Evolutionary conservation across 2,329 filamentous ascomycete genomes (phyloP).

Genomic region (Neofusicoccum parvum): DNA sequence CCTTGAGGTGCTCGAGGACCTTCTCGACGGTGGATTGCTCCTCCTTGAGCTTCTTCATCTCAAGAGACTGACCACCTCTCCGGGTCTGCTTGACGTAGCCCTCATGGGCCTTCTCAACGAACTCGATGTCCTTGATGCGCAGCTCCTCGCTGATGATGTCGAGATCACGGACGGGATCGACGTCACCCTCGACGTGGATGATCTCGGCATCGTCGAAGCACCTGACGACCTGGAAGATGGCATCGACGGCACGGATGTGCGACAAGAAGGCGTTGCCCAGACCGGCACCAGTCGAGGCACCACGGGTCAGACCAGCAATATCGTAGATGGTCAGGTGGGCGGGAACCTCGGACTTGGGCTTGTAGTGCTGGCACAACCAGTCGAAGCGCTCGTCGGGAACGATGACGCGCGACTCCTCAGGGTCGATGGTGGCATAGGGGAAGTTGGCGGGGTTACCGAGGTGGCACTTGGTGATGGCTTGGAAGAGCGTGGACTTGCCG

Average conservation of each 20-base stretch:
- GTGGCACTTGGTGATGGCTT: slow-evolving; percentile 96
- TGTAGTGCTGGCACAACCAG: slow-evolving; percentile 94
- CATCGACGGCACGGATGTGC: slow-evolving; percentile 96
- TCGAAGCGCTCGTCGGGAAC: slow-evolving; percentile 96
- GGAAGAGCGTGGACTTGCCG: slow-evolving; percentile 98
- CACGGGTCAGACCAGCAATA: slow-evolving; percentile 93
- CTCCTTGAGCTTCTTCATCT: slow-evolving; percentile 96
- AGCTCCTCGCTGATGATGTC: slow-evolving; percentile 97
- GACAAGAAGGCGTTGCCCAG: slow-evolving; percentile 98
- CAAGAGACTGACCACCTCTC: slow-evolving; percentile 89
- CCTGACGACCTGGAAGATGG: slow-evolving; percentile 95
- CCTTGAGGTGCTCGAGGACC: slow-evolving; percentile 78
- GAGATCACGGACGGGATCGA: slow-evolving; percentile 90
- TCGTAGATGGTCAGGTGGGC: slow-evolving; percentile 98
- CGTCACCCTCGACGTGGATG: slow-evolving; percentile 98
- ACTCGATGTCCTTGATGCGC: slow-evolving; percentile 97
- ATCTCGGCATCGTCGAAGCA: slow-evolving; percentile 99
- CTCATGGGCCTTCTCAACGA: slow-evolving; percentile 93
- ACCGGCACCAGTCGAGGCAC: slow-evolving; percentile 95
- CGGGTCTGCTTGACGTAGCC: slow-evolving; percentile 91
- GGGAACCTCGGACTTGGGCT: slow-evolving; percentile 95
- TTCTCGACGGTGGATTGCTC: slow-evolving; percentile 94
- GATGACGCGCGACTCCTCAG: slow-evolving; percentile 95
- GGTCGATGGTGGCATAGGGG: slow-evolving; percentile 98
- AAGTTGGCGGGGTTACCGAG: slow-evolving; percentile 99